These are phyloP conservation scores for Eimeria brunetti DNA, from an alignment of 169 alveolate species.

Conservation along the genomic window DNA sequence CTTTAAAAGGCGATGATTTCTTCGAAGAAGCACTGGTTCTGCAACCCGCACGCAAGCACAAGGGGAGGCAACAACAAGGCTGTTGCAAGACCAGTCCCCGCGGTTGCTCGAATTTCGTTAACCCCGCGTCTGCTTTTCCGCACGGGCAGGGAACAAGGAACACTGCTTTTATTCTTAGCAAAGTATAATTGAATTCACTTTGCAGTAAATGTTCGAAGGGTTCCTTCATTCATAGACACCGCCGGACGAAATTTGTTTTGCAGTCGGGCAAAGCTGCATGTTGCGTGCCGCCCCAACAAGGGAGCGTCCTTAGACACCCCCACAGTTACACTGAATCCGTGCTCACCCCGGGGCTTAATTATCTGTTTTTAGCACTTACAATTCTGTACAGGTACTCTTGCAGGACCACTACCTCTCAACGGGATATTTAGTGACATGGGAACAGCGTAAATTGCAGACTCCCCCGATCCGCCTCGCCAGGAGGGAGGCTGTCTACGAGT, in stretches of 20 bases:
- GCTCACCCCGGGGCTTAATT: not conserved
- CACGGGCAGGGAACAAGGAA: not conserved
- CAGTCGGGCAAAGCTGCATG: not conserved
- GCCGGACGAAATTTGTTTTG: not conserved
- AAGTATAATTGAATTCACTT: not conserved
- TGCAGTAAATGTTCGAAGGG: not conserved
- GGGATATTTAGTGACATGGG: not conserved
- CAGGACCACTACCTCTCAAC: not conserved
- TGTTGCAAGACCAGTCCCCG: slow-evolving; percentile 22
- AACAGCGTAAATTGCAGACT: not conserved
- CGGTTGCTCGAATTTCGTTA: not conserved
- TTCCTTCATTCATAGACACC: not conserved
- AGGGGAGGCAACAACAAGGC: not conserved
- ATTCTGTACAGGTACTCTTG: not conserved
- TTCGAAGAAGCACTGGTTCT: not conserved
- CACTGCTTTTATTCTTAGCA: not conserved
- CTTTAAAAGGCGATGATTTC: not conserved
- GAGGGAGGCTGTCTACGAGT: not conserved
- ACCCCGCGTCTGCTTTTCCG: not conserved
- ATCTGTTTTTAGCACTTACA: not conserved
- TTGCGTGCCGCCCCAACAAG: not conserved
- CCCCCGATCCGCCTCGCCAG: not conserved
- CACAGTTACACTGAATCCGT: not conserved
- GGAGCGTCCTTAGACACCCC: not conserved
- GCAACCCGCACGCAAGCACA: not conserved